Base-by-base conservation (phyloP, 305 asterid species). In the Ajuga reptans region DNA sequence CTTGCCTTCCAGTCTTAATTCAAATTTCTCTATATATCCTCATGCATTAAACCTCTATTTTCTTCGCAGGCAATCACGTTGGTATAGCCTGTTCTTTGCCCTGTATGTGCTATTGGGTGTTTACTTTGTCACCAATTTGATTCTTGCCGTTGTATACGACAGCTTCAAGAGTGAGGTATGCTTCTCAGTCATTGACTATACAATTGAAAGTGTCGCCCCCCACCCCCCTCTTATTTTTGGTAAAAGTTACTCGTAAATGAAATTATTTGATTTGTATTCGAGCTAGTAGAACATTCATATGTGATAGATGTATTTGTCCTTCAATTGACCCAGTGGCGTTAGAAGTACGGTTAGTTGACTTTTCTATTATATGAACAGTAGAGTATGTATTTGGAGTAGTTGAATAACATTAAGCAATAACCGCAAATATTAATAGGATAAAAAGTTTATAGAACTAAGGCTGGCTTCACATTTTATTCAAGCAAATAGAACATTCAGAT, bases 121-220 rank as follows among this genome's bases (percentile, higher is more conserved):
- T 74, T 93, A 93, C 88, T 93, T 93, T 45, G 96, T 93, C 81
- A 93, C 99, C 86, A 93, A 93, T 77, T 85, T 93, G 93, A 79
- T 93, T 68, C 97, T 93, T 81, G 99, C 99, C 66, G 99, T 93
- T 72, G 99, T 93, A 6, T 93, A 93, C 54, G 97, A 93, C 77
- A 93, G 97, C 89, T 93, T 93, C 72, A 93, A 90, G 89, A 77
- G 82, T 49, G 91, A 90, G 99, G 99, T 93, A 86, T 52, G 4
- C 63, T 59, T 75, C 53, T 73, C 60, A 9, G 6, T 59, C 77
- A 54, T 45, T 76, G 57, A 64, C 58, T 57, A 36, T 41, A 54
- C 39, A 24, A 56, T 43, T 37, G 58, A 68, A 55, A 43, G 53
- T 34, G 39, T 15, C 69, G 33, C 27, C 27, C 27, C 27, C 27